Evolutionary conservation across 2,329 filamentous ascomycete species (phyloP), one percentile per base, ranked within the genome.

Genomic region (Calonectria naviculata): DNA sequence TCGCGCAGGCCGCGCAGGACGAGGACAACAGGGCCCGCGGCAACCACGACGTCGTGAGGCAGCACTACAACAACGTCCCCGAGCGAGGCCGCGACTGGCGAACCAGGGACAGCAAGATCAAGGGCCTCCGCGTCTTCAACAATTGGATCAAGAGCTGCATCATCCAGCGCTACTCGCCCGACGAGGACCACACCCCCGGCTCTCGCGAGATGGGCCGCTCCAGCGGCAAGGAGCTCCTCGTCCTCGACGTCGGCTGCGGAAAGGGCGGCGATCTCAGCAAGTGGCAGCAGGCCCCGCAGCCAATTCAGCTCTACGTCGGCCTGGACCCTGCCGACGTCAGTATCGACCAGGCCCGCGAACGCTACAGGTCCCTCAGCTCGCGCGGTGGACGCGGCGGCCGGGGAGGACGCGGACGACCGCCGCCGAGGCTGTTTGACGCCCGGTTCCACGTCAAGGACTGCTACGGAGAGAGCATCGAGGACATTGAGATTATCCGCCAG

Each of bases 61-160:
- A 97, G 75, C 96, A 98, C 83, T 99, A 99, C 88, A 99, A 99
- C 83, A 93, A 94, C 42, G 96, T 98, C 0, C 96, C 96, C 0
- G 94, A 99, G 85, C 91, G 95, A 34, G 97, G 97, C 15, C 91
- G 96, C 65, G 95, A 98, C 79, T 99, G 97, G 96, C 91, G 97
- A 61, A 95, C 93, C 81, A 97, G 95, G 8, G 95, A 97, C 79
- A 97, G 94, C 83, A 93, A 94, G 79, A 99, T 99, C 86, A 98
- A 97, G 85, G 97, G 97, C 0, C 86, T 99, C 65, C 91, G 97
- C 65, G 94, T 93, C 76, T 97, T 98, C 87, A 99, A 99, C 86
- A 99, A 99, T 83, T 99, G 97, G 97, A 90, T 99, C 84, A 99
- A 99, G 87, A 98, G 95, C 80, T 96, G 94, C 61, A 91, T 98